Conservation (phyloP, 495 filamentous ascomycete genomes). For the Aspergillus sclerotioniger region DNA sequence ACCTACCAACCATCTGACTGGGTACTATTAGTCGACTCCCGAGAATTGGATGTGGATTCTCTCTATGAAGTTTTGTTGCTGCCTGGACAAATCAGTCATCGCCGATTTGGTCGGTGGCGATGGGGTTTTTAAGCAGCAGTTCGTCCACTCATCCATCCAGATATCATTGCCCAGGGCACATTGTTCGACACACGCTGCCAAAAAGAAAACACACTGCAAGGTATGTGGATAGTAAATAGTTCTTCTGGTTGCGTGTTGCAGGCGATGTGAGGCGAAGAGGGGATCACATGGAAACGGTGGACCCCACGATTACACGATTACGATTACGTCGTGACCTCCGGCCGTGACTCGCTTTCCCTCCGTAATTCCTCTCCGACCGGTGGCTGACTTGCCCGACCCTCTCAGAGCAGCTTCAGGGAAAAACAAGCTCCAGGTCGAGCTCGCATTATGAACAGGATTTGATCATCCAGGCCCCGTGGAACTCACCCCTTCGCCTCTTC, state of each 20-base stretch:
- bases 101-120: constrained; percentile 12
- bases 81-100: constrained; percentile 15
- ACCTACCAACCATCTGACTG: background rate
- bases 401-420: background rate
- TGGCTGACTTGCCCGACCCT: background rate
- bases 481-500: background rate
- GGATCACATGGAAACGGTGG: constrained; percentile 16
- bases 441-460: background rate
- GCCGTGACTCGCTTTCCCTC: constrained; percentile 9
- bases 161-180: background rate
- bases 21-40: background rate
- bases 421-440: background rate
- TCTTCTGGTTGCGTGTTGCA: constrained; percentile 8
- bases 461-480: background rate
- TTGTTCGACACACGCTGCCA: background rate
- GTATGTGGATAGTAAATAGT: background rate
- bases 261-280: background rate
- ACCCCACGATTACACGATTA: too few relatives aligned
- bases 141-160: background rate
- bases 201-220: background rate
- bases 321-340: constrained; percentile 20
- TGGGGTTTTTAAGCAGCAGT: constrained; percentile 1
- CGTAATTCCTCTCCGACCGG: constrained; percentile 3
- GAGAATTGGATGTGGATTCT: background rate
- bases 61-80: constrained; percentile 14